Evolutionary conservation across 2,329 filamentous ascomycete genomes (phyloP).

Genomic region (Pseudogymnoascus sp.): DNA sequence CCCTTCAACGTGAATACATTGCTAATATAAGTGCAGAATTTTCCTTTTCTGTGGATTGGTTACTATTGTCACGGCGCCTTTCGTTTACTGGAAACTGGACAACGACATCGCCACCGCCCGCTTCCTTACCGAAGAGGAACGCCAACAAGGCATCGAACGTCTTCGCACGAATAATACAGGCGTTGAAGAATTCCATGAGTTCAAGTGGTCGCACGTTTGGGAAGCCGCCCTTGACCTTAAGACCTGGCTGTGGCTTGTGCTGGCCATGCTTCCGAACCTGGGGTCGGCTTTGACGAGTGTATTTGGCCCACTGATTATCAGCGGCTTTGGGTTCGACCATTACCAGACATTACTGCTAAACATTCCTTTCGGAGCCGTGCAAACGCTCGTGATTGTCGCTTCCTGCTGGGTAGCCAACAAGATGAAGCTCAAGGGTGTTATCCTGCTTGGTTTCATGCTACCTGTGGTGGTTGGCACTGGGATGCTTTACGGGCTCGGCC

Average conservation of each 20-base stretch:
- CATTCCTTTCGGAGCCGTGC: constrained; percentile 47
- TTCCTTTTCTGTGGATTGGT: constrained; percentile 42
- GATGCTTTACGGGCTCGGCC: constrained; percentile 47
- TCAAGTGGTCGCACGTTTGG: constrained; percentile 41
- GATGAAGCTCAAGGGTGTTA: constrained; percentile 46
- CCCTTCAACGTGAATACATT: constrained; percentile 34
- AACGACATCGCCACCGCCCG: constrained; percentile 45
- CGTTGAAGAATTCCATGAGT: constrained; percentile 55
- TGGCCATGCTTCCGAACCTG: constrained; percentile 5
- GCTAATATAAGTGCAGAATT: constrained; percentile 13
- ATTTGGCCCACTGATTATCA: constrained; percentile 8
- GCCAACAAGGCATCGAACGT: constrained; percentile 42
- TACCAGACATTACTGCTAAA: constrained; percentile 7
- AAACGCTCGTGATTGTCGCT: constrained; percentile 50
- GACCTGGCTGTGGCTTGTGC: constrained; percentile 40
- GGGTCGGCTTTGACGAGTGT: neutral
- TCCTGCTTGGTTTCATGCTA: constrained; percentile 46
- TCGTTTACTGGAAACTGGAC: constrained; percentile 53
- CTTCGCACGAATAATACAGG: constrained; percentile 35
- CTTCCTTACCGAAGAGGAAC: constrained; percentile 49
- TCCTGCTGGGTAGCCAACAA: constrained; percentile 51
- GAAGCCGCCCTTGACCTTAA: constrained; percentile 52
- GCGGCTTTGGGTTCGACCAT: constrained; percentile 6
- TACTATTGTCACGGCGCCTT: constrained; percentile 41
- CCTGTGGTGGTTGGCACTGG: constrained; percentile 53